Evolutionary conservation across 345 rosid genomes (phyloP).

Genomic region (Pistacia integerrima): DNA sequence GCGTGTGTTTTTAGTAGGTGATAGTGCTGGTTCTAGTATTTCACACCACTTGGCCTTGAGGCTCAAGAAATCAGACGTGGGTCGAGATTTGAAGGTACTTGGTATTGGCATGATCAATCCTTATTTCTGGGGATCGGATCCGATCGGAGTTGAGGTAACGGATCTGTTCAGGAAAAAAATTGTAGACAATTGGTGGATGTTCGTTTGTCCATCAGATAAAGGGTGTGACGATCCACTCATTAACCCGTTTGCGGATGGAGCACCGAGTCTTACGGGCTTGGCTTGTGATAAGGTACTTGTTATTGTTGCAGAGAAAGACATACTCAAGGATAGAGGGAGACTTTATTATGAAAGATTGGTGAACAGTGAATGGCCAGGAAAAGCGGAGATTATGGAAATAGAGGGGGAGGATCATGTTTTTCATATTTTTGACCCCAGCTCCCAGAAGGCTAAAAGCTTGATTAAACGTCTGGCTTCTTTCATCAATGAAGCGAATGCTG

Average conservation of each 20-base stretch:
- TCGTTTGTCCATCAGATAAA: conserved; percentile 62
- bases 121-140: conserved; percentile 67
- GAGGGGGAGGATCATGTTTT: conserved; percentile 75
- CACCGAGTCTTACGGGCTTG: conserved; percentile 44
- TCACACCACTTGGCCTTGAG: conserved; percentile 62
- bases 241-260: conserved; percentile 66
- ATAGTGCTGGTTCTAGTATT: conserved; percentile 77
- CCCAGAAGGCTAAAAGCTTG: conserved; percentile 50
- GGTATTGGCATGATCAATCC: conserved; percentile 79
- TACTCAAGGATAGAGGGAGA: conserved; percentile 58
- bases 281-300: conserved; percentile 54
- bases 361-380: conserved; percentile 54
- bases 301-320: conserved; percentile 65
- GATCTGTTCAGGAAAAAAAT: conserved; percentile 47
- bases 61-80: conserved; percentile 27
- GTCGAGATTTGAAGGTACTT: conserved; percentile 31
- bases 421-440: conserved; percentile 54
- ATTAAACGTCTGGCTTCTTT: conserved; percentile 49
- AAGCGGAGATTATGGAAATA: conserved; percentile 53
- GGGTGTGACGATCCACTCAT: conserved; percentile 79
- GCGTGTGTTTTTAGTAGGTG: conserved; percentile 56
- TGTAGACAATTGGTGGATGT: conserved; percentile 86
- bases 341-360: conserved; percentile 51
- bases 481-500: conserved; percentile 26
- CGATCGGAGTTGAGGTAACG: conserved; percentile 53